phyloP scores from a whole-genome alignment of 495 filamentous ascomycete genomes.

The Xylaria venustula region DNA sequence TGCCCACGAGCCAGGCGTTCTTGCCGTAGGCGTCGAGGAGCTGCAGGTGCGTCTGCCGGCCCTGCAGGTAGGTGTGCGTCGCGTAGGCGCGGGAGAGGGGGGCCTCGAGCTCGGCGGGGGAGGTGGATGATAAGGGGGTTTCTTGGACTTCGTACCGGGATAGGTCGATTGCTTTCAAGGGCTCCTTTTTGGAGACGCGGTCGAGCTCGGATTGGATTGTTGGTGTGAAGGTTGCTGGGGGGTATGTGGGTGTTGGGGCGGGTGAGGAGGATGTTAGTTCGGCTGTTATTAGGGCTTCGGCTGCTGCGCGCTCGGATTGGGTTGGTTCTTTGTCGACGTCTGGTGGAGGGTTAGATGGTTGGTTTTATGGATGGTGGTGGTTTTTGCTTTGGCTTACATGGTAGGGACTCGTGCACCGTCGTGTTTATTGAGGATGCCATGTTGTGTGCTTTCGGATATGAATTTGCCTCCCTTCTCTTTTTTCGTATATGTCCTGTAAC shows the following conservation, averaged over 20 bases:
- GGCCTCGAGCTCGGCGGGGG: conserved; percentile 23
- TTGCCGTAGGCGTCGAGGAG: conserved; percentile 78
- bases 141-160: conserved; percentile 72
- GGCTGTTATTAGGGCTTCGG: conserved; percentile 61
- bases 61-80: conserved; percentile 61
- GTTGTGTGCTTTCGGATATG: background rate
- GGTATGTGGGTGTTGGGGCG: conserved; percentile 39
- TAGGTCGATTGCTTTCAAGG: conserved; percentile 69
- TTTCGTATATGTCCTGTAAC: background rate
- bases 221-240: conserved; percentile 51
- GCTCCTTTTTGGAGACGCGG: conserved; percentile 28
- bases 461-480: background rate
- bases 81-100: conserved; percentile 56
- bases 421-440: conserved; percentile 65
- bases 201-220: conserved; percentile 62
- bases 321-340: conserved; percentile 72
- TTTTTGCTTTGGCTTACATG: conserved; percentile 61
- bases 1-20: conserved; percentile 88
- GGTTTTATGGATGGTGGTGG: background rate
- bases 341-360: conserved; percentile 29
- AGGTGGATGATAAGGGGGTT: conserved; percentile 14
- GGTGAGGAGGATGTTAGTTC: conserved; percentile 55
- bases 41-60: conserved; percentile 65
- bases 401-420: conserved; percentile 77
- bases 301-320: conserved; percentile 53